A percentile compares a stretch with the other conserved stretches of the same genome.
These are phyloP conservation scores for Hydnum rufescens DNA, from an alignment of 768 basidiomycete genomes.

Conservation along the genomic window DNA sequence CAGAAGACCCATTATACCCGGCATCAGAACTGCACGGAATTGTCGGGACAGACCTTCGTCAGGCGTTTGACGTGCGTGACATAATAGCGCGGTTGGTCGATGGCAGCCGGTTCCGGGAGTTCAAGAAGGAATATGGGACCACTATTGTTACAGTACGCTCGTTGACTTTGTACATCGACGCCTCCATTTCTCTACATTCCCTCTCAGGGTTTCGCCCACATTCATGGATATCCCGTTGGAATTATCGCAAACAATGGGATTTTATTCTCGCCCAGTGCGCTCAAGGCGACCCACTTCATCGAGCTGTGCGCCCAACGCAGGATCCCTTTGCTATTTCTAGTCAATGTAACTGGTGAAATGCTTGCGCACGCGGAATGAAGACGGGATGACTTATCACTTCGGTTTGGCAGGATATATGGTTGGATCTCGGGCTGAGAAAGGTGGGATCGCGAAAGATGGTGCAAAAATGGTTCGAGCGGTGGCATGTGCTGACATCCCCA, in stretches of 20 bases:
- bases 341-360: slow-evolving; percentile 93
- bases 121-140: slow-evolving; percentile 87
- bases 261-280: slow-evolving; percentile 77
- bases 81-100: slow-evolving; percentile 84
- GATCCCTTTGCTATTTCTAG: slow-evolving; percentile 81
- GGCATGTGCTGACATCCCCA: slow-evolving; percentile 84
- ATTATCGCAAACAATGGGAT: slow-evolving; percentile 93
- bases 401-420: slow-evolving; percentile 67
- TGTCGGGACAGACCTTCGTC: slow-evolving; percentile 74
- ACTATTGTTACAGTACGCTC: slow-evolving; percentile 65
- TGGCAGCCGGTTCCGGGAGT: slow-evolving; percentile 80
- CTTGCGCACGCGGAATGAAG: slow-evolving; percentile 6
- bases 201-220: slow-evolving; percentile 67
- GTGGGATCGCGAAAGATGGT: slow-evolving; percentile 88
- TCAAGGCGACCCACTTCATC: slow-evolving; percentile 92
- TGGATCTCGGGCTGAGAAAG: slow-evolving; percentile 82
- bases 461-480: slow-evolving; percentile 96
- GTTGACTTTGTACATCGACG: background rate
- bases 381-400: background rate
- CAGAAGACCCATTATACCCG: slow-evolving; percentile 62
- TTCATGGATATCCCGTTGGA: slow-evolving; percentile 79
- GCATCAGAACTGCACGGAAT: slow-evolving; percentile 74
- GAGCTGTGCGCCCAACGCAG: slow-evolving; percentile 79
- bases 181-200: background rate
- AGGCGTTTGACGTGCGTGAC: slow-evolving; percentile 85